phyloP scores from a whole-genome alignment of 2,329 filamentous ascomycete species.

The Fusarium sp. region DNA sequence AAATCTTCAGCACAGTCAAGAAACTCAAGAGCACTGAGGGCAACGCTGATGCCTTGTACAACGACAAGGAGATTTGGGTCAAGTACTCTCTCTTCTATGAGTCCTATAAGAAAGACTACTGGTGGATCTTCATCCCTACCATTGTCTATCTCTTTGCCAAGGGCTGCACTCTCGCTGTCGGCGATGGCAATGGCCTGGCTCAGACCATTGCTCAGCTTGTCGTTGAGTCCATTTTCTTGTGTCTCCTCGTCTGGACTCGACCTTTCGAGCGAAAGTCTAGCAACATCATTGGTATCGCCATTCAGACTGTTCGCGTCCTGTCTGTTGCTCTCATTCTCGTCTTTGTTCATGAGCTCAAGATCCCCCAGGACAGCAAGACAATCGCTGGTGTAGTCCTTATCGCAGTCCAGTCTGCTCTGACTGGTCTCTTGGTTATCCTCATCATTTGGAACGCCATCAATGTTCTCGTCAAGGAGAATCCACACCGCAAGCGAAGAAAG shows the following conservation, averaged over 20 bases:
- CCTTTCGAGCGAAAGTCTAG: constrained; percentile 88
- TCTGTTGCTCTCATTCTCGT: constrained; percentile 89
- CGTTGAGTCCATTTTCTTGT: constrained; percentile 82
- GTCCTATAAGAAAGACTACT: constrained; percentile 90
- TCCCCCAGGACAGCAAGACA: constrained; percentile 91
- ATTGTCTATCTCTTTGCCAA: constrained; percentile 93
- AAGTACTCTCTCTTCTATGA: constrained; percentile 99
- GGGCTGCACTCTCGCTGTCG: constrained; percentile 84
- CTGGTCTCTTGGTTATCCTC: constrained; percentile 82
- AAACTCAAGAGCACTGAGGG: constrained; percentile 79
- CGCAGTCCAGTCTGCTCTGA: constrained; percentile 86
- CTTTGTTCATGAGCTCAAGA: constrained; percentile 91
- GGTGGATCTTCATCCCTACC: constrained; percentile 93
- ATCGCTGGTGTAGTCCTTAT: constrained; percentile 93
- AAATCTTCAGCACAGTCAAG: constrained; percentile 79
- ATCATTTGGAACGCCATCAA: constrained; percentile 90
- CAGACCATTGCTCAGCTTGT: constrained; percentile 83
- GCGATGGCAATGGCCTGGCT: constrained; percentile 82
- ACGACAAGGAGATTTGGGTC: constrained; percentile 89
- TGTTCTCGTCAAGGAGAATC: constrained; percentile 84
- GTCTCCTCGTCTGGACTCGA: constrained; percentile 81
- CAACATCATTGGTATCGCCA: constrained; percentile 92
- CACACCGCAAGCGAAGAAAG: constrained; percentile 87
- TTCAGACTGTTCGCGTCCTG: constrained; percentile 86
- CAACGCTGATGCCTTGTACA: constrained; percentile 76